A percentile compares a stretch with the other conserved stretches of the same genome.
Evolutionary conservation across 306 rosid species (phyloP).

Genomic region (Heteromeles arbutifolia): DNA sequence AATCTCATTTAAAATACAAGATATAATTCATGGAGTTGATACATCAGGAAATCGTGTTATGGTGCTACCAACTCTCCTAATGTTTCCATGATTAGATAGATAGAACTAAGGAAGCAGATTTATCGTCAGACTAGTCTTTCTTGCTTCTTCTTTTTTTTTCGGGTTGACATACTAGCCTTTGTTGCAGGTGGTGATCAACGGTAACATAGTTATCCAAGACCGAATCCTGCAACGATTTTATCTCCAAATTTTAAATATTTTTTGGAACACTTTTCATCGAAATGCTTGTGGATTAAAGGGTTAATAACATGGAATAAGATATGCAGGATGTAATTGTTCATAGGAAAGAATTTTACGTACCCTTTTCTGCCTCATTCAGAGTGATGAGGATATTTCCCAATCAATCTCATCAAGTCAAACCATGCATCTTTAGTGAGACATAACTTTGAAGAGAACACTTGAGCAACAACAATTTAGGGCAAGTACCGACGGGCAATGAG

Average conservation of each 20-base stretch:
- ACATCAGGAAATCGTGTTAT: not conserved
- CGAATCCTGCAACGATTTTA: not conserved
- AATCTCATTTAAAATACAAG: not conserved
- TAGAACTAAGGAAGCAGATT: not conserved
- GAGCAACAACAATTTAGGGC: not conserved
- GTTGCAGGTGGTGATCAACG: not conserved
- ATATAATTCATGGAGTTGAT: not conserved
- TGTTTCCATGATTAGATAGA: not conserved
- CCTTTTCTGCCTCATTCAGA: not conserved
- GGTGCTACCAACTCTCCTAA: not conserved
- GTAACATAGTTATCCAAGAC: not conserved
- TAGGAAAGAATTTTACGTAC: not conserved
- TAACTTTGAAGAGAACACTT: not conserved
- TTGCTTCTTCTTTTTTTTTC: not conserved
- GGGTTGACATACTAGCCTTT: not conserved
- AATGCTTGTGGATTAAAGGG: not conserved
- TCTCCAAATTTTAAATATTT: not conserved
- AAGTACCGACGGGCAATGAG: not conserved
- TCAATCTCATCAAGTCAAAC: not conserved
- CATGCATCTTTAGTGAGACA: not conserved
- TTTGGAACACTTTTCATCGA: not conserved
- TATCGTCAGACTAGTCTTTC: not conserved
- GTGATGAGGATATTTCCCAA: not conserved
- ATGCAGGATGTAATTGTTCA: not conserved
- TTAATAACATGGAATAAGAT: not conserved